Evolutionary conservation across 225 moss, liverwort and hornwort species (phyloP).

Genomic region (Ulota crispa): DNA sequence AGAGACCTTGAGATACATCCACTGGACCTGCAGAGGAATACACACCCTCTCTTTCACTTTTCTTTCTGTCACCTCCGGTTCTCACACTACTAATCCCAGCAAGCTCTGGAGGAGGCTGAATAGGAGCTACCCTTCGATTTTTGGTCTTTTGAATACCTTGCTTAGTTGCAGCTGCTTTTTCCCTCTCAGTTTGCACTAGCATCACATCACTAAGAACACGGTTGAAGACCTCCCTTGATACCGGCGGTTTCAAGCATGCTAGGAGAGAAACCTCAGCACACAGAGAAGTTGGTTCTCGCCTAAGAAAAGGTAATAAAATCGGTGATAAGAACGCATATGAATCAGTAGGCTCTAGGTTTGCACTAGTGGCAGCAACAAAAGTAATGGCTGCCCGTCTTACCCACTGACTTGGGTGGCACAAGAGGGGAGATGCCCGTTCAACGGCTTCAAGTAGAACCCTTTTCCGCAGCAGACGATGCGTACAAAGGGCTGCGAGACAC

Average conservation of each 20-base stretch:
- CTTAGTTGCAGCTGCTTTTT: constrained; percentile 56
- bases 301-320: constrained; percentile 81
- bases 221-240: constrained; percentile 94
- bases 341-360: constrained; percentile 78
- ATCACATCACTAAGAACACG: constrained; percentile 82
- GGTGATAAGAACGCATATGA: constrained; percentile 89
- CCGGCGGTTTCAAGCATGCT: constrained; percentile 93
- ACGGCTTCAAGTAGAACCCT: constrained; percentile 80
- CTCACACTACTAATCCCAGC: constrained; percentile 45
- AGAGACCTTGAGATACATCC: constrained; percentile 48
- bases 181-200: constrained; percentile 80
- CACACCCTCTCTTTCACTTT: constrained; percentile 39
- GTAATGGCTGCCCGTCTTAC: constrained; percentile 93
- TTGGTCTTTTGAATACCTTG: constrained; percentile 58
- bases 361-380: constrained; percentile 90
- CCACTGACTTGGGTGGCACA: constrained; percentile 99
- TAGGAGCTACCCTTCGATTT: constrained; percentile 71
- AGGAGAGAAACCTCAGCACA: constrained; percentile 78
- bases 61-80: constrained; percentile 54
- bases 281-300: constrained; percentile 90
- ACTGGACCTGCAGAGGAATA: constrained; percentile 30
- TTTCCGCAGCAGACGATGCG: constrained; percentile 81
- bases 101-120: constrained; percentile 67
- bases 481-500: constrained; percentile 90
- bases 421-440: constrained; percentile 87